Base-by-base conservation (phyloP, 768 basidiomycete species). In the Coprinopsis strossmayeri region DNA sequence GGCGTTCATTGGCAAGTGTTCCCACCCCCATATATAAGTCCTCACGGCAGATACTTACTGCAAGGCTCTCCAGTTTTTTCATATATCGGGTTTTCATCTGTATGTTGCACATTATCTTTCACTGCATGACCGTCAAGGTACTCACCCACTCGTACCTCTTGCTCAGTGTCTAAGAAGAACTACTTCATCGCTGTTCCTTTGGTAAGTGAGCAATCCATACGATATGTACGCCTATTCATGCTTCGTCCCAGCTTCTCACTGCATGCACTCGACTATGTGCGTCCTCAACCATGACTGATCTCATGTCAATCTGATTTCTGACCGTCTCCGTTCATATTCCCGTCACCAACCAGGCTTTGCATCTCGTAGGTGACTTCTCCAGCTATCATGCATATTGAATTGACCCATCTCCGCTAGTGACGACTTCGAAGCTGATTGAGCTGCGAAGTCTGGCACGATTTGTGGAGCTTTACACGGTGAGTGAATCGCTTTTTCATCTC, bases 1-100 rank as follows among this genome's bases (percentile, higher is more conserved):
- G 49, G 62, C 25, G 65, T 65, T 25, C 62, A 62, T 41, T 32
- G 57, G 64, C 59, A 39, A 39, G 57, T 30, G 11, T n/a, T 20
- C 45, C 18, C 18, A 32, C 17, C 17, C 11, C 42, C 42, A 24
- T 44, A 15, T 17, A 1, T 39, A 15, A 15, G 27, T 30, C 34
- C 13, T 44, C 25, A 27, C 9, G 42, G 27, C 27, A 1, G 30
- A 17, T 42, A 23, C 10, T 10, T 34, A 28, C 37, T 13, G n/a
- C 11, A 1, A 11, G 35, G 4, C 34, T 35, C 12, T 12, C 1
- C 48, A 71, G 66, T 23, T 69, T 69, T 59, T 69, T 69, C 40
- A 65, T 66, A 11, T 62, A 66, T 35, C 55, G 72, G 3, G 69
- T 73, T 24, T 68, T 64, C 49, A 62, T 59, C 55, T 53, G 72